A percentile compares a stretch with the other conserved stretches of the same genome.
These are phyloP conservation scores for Candida multigemmis DNA, from an alignment of 805 yeast genomes.

Conservation along the genomic window DNA sequence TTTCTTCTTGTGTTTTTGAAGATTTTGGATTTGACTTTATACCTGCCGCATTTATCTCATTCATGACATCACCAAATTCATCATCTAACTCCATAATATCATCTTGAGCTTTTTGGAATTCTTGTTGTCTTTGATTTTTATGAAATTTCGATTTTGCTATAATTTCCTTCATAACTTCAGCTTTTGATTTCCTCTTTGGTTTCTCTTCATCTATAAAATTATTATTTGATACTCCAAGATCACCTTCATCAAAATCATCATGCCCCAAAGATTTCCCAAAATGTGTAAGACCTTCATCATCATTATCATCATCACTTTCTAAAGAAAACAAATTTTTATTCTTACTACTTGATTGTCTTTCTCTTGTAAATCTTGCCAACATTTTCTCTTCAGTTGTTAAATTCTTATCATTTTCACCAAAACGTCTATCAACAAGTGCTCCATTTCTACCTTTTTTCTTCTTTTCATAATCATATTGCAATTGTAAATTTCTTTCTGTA, in stretches of 20 bases:
- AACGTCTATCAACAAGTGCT: constrained; percentile 74
- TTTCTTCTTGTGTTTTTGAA: constrained; percentile 29
- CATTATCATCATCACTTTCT: constrained; percentile 46
- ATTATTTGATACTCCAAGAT: constrained; percentile 12
- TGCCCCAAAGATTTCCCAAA: constrained; percentile 60
- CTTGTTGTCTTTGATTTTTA: constrained; percentile 65
- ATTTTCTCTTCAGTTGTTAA: constrained; percentile 86
- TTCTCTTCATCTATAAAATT: constrained; percentile 31
- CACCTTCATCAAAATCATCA: constrained; percentile 36
- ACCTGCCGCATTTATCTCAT: constrained; percentile 29
- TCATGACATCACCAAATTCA: constrained; percentile 62
- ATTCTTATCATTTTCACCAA: constrained; percentile 72
- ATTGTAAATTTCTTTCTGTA: constrained; percentile 34
- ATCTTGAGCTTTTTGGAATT: constrained; percentile 50
- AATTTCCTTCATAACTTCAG: constrained; percentile 79
- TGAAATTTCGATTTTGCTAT: constrained; percentile 76
- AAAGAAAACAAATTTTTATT: constrained; percentile 41
- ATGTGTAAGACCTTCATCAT: constrained; percentile 58
- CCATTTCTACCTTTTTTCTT: constrained; percentile 66
- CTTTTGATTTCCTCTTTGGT: constrained; percentile 64
- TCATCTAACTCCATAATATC: constrained; percentile 64
- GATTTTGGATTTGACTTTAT: constrained; percentile 10
- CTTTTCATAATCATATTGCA: constrained; percentile 58
- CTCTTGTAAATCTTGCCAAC: constrained; percentile 91
- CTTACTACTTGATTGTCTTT: constrained; percentile 58